These are phyloP conservation scores for Evernia prunastri DNA, from an alignment of 495 filamentous ascomycete genomes.

Conservation along the genomic window DNA sequence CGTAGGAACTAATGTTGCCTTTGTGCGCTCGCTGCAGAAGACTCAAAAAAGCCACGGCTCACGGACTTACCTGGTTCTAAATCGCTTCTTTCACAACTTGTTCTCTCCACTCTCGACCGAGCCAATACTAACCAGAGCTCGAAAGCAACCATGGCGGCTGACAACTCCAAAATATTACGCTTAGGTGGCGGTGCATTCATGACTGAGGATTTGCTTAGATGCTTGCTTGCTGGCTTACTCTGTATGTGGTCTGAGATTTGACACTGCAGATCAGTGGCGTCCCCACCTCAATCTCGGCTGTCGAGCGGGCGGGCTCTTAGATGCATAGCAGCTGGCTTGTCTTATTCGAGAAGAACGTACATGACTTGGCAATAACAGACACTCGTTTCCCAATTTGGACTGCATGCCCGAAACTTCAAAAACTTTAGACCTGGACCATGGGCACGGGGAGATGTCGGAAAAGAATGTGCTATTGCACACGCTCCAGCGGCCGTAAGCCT, in stretches of 20 bases:
- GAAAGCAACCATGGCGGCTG: background rate
- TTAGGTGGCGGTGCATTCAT: too few species aligned
- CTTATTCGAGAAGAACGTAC: background rate
- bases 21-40: too few species aligned
- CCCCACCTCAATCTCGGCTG: background rate
- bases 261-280: too few species aligned
- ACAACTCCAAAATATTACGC: too few species aligned
- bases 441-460: background rate
- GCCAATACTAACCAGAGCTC: background rate
- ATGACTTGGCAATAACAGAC: background rate
- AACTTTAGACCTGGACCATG: background rate
- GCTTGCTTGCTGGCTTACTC: too few species aligned
- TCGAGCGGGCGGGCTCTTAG: background rate
- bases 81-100: too few species aligned
- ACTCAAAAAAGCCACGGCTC: too few species aligned
- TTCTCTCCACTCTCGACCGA: background rate
- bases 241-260: too few species aligned
- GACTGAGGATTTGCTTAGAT: too few species aligned
- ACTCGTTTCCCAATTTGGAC: background rate
- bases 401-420: background rate
- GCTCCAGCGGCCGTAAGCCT: background rate
- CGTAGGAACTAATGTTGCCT: too few species aligned
- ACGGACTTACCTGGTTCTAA: too few species aligned
- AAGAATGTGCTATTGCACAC: background rate
- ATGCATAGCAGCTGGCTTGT: background rate